A percentile compares a stretch with the other conserved stretches of the same genome.
phyloP scores from a whole-genome alignment of 257 asterid species.

The Solanum bukasovii region DNA sequence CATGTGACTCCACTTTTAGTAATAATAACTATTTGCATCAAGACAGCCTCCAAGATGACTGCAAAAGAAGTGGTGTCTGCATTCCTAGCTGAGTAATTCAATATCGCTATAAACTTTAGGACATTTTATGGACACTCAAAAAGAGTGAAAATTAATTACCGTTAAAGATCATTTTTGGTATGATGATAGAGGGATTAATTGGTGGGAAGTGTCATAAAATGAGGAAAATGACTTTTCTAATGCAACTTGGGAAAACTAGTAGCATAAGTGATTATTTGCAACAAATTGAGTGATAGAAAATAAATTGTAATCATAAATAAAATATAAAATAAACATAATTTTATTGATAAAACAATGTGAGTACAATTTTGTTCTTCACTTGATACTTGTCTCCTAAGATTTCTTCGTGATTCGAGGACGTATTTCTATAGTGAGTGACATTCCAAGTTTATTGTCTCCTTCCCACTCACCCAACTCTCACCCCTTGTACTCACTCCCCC shows the following conservation, averaged over 20 bases:
- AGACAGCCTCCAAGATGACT: background rate
- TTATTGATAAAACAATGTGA: too few relatives aligned
- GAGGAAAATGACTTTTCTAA: background rate
- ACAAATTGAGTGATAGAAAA: background rate
- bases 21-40: background rate
- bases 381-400: too few relatives aligned
- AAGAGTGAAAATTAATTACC: background rate
- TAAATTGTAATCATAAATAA: too few relatives aligned
- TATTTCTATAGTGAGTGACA: background rate
- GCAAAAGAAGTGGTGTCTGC: background rate
- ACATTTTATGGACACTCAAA: too few relatives aligned
- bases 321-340: too few relatives aligned
- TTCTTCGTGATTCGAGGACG: background rate
- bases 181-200: too few relatives aligned
- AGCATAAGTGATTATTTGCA: background rate
- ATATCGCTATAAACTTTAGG: too few relatives aligned
- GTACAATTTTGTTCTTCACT: too few relatives aligned
- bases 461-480: background rate
- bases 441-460: background rate
- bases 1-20: background rate
- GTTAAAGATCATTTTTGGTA: background rate
- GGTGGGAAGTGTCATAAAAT: background rate
- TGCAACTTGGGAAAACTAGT: background rate
- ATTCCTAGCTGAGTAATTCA: background rate
- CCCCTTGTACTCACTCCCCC: background rate